A percentile compares a stretch with the other conserved stretches of the same genome.
Conservation (phyloP, 441 rosid species). For the Eutrema salsugineum region DNA sequence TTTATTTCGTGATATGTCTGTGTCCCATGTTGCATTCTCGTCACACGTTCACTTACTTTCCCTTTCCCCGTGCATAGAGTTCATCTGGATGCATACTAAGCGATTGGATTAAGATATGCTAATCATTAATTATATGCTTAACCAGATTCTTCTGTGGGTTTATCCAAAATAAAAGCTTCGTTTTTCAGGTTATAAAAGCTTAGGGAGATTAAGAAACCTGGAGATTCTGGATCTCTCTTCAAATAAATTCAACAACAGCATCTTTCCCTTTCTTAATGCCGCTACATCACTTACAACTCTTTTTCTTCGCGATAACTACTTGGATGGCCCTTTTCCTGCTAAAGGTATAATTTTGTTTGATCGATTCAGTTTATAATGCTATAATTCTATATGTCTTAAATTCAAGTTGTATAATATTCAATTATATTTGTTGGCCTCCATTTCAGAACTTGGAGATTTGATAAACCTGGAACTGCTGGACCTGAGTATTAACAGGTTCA, state of each 20-base stretch:
- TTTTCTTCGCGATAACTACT: not conserved
- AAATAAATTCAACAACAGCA: not conserved
- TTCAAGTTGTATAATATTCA: too few relatives aligned
- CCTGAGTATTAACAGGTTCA: not conserved
- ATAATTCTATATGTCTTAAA: not conserved
- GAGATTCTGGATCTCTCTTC: slow-evolving; percentile 1
- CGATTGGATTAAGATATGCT: too few relatives aligned
- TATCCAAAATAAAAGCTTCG: too few relatives aligned
- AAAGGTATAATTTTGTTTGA: not conserved
- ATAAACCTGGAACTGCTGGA: not conserved
- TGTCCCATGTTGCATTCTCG: too few relatives aligned
- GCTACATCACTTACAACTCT: slow-evolving; percentile 16
- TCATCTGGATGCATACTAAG: too few relatives aligned
- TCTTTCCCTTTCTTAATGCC: slow-evolving; percentile 7
- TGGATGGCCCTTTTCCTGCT: not conserved
- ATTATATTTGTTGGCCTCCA: not conserved
- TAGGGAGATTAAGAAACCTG: slow-evolving; percentile 14
- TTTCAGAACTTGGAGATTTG: not conserved
- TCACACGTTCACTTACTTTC: too few relatives aligned
- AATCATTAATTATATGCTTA: not conserved
- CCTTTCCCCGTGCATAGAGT: too few relatives aligned
- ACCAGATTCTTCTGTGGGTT: not conserved
- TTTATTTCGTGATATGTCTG: too few relatives aligned
- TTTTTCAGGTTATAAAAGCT: slow-evolving; percentile 6
- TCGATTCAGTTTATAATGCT: not conserved